Evolutionary conservation across 192 early-diverging fungal genomes (phyloP).

Genomic region (Thamnidium elegans): DNA sequence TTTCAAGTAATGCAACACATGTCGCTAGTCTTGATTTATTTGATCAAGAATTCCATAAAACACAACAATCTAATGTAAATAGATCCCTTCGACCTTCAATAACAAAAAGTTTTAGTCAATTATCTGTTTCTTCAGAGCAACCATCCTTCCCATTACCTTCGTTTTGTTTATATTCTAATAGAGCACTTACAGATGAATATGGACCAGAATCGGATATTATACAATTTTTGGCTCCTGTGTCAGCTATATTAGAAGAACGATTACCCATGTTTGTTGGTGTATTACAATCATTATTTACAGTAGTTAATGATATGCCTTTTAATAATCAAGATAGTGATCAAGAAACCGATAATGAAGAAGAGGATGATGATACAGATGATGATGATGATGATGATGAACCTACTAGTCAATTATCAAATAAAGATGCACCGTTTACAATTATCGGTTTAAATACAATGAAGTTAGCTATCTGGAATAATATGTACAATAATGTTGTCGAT

Average conservation of each 20-base stretch:
- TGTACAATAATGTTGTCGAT: neutral
- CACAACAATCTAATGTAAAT: neutral
- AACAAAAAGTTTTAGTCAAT: neutral
- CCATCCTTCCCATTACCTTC: neutral
- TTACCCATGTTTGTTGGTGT: conserved; percentile 15
- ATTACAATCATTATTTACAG: conserved; percentile 11
- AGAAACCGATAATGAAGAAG: neutral
- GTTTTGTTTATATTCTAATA: conserved; percentile 7
- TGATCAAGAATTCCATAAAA: neutral
- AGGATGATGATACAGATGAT: neutral
- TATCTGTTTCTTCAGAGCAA: neutral
- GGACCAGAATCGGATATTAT: conserved; percentile 9
- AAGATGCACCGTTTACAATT: conserved; percentile 2
- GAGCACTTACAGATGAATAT: conserved; percentile 1
- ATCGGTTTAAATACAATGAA: conserved; percentile 13
- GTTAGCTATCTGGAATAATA: neutral
- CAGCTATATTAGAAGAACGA: conserved; percentile 6
- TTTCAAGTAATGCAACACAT: neutral
- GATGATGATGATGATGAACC: neutral
- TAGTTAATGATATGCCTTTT: conserved; percentile 6
- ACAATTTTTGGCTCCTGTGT: conserved; percentile 4
- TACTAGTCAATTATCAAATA: neutral
- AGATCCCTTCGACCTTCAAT: neutral
- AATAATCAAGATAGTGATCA: neutral
- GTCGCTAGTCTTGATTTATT: neutral